Conservation (phyloP, 2,329 filamentous ascomycete genomes). For the Pyrenochaeta sp. region DNA sequence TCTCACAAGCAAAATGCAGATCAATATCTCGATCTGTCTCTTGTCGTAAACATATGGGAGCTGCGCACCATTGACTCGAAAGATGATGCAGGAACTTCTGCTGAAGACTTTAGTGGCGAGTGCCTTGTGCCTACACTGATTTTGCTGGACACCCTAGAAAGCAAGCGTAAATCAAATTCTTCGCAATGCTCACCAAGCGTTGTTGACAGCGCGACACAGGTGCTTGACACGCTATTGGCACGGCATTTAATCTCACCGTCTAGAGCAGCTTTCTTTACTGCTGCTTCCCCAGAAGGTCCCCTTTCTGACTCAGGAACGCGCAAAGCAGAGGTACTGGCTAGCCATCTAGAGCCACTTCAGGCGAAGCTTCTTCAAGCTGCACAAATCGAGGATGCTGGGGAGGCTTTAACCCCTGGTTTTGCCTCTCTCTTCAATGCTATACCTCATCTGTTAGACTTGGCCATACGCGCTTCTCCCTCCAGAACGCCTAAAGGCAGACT, state of each 20-base stretch:
- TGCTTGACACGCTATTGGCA: constrained; percentile 50
- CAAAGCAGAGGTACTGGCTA: constrained; percentile 26
- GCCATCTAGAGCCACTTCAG: constrained; percentile 35
- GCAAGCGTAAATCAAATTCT: constrained; percentile 1
- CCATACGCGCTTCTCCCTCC: constrained; percentile 51
- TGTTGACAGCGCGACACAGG: constrained; percentile 17
- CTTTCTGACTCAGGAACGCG: constrained; percentile 2
- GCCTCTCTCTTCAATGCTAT: constrained; percentile 35
- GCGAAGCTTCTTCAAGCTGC: constrained; percentile 42
- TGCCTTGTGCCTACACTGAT: constrained; percentile 45
- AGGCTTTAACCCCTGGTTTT: constrained; percentile 29
- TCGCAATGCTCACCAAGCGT: not conserved
- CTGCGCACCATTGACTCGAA: constrained; percentile 35
- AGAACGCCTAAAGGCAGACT: constrained; percentile 51
- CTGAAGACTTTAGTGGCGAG: constrained; percentile 48
- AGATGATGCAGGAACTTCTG: constrained; percentile 39
- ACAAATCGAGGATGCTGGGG: constrained; percentile 39
- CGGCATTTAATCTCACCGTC: constrained; percentile 55
- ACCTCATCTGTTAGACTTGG: constrained; percentile 51
- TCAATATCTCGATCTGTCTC: constrained; percentile 29
- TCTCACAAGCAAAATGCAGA: not conserved
- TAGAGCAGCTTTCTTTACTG: constrained; percentile 47
- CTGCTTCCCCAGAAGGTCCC: constrained; percentile 8
- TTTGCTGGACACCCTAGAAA: constrained; percentile 32
- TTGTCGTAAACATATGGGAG: constrained; percentile 45